Base-by-base conservation (phyloP, 2,329 filamentous ascomycete genomes). In the Neobulgaria alba region DNA sequence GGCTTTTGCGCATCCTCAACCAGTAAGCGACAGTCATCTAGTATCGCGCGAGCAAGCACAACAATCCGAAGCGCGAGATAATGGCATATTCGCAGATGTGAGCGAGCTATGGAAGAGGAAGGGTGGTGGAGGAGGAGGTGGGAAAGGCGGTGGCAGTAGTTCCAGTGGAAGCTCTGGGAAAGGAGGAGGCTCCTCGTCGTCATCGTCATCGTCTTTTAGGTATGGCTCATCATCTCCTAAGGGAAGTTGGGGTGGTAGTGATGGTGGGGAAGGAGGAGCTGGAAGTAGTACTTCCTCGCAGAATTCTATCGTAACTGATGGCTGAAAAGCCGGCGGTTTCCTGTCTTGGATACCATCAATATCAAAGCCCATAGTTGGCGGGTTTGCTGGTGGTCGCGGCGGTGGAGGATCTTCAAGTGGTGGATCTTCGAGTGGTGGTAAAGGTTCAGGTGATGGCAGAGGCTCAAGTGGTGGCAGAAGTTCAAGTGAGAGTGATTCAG, bases 91-190 rank as follows among this genome's bases (percentile, higher is more conserved):
- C 21, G 43, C 29, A 7, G 50, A 50, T 19, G 37, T 39, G 4
- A 43, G 37, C 39, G 67, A 76, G 21, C 59, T 79, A 16, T 77
- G 67, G 64, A 79, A 77, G 64, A 68, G 77, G 48, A 73, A 73
- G 52, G 76, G 76, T 26, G 76, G 77, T 35, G 76, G 75, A 5
- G 73, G 72, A 7, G 62, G 71, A 9, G 71, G 73, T 36, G 64
- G 67, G 14, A 61, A 67, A 43, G 67, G 69, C 8, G 61, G 59
- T 16, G 45, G 44, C 10, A 43, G 49, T 19, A 36, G 38, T 10
- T 3, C 4, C 5, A 36, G 23, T 29, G 49, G 10, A 12, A 26
- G 23, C 12, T 26, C 23, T 7, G 12, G 23, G 7, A 7, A 7
- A 7, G 7, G 7, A 12, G 7, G 7, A 12, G 23, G 23, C 12